Evolutionary conservation across 345 rosid species (phyloP).

Genomic region (Dipteronia sinensis): DNA sequence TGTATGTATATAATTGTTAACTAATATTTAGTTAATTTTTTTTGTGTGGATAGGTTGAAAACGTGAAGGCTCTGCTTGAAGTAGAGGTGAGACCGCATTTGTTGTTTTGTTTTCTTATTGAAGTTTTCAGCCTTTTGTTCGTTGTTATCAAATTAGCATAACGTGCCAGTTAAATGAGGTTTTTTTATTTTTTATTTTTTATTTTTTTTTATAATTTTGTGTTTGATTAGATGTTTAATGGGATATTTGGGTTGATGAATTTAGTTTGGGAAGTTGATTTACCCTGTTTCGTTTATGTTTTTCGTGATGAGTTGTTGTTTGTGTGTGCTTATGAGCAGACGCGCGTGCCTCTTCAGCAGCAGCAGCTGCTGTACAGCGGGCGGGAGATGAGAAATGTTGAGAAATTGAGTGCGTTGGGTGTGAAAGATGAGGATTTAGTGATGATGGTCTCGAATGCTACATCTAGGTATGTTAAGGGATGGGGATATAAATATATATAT

Average conservation of each 20-base stretch:
- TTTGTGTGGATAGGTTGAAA: slow-evolving; percentile 63
- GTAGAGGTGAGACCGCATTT: slow-evolving; percentile 68
- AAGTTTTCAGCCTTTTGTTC: not conserved
- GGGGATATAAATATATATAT: not conserved
- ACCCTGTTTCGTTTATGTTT: not conserved
- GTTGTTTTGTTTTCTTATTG: not conserved
- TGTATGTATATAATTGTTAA: not conserved
- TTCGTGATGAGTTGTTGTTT: not conserved
- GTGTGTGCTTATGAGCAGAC: slow-evolving; percentile 55
- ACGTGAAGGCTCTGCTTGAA: slow-evolving; percentile 93
- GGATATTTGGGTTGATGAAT: not conserved
- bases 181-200: not conserved
- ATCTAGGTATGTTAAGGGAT: slow-evolving; percentile 40
- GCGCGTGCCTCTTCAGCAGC: slow-evolving; percentile 78
- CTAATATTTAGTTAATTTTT: slow-evolving; percentile 13
- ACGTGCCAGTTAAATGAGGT: not conserved
- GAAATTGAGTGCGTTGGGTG: slow-evolving; percentile 82
- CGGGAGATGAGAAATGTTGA: slow-evolving; percentile 74
- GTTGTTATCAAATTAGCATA: not conserved
- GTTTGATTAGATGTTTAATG: not conserved
- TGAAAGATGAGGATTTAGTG: slow-evolving; percentile 86
- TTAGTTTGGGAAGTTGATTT: not conserved
- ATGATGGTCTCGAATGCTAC: slow-evolving; percentile 80
- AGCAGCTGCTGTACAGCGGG: slow-evolving; percentile 85
- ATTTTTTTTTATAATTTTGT: not conserved